These are phyloP conservation scores for Globisporangium spinosum DNA, from an alignment of 352 stramenopile species.

Conservation along the genomic window DNA sequence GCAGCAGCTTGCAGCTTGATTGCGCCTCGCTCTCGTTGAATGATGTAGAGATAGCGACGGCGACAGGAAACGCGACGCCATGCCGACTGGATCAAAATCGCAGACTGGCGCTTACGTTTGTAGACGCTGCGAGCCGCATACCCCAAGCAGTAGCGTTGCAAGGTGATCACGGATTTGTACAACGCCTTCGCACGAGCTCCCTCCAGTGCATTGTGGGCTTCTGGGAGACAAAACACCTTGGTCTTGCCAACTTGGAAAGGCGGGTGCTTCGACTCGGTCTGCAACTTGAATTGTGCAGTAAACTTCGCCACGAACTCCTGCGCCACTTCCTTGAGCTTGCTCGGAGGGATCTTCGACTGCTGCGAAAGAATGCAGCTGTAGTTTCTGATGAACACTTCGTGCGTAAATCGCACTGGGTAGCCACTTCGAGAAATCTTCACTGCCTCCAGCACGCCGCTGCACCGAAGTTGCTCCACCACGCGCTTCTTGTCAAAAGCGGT, in stretches of 20 bases:
- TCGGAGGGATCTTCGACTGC: slow-evolving; percentile 32
- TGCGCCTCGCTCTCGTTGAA: slow-evolving; percentile 39
- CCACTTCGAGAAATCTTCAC: slow-evolving; percentile 87
- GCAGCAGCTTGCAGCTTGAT: slow-evolving; percentile 48
- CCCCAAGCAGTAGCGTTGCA: slow-evolving; percentile 72
- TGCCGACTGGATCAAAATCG: slow-evolving; percentile 49
- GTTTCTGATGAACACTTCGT: slow-evolving; percentile 90
- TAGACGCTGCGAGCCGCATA: slow-evolving; percentile 51
- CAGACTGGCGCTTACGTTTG: slow-evolving; percentile 40
- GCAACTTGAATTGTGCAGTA: slow-evolving; percentile 30
- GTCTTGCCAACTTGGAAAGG: slow-evolving; percentile 80
- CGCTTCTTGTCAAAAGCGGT: slow-evolving; percentile 60
- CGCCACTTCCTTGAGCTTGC: slow-evolving; percentile 49
- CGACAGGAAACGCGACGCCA: slow-evolving; percentile 52
- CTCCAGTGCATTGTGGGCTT: slow-evolving; percentile 69
- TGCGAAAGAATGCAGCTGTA: slow-evolving; percentile 68
- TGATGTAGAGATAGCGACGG: slow-evolving; percentile 33
- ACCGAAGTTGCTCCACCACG: slow-evolving; percentile 81
- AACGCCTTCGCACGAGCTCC: slow-evolving; percentile 53
- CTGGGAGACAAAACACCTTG: slow-evolving; percentile 74
- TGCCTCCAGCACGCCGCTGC: slow-evolving; percentile 84
- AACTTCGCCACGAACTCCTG: slow-evolving; percentile 46
- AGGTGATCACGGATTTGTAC: slow-evolving; percentile 65
- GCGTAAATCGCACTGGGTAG: slow-evolving; percentile 93
- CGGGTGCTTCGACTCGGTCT: slow-evolving; percentile 40